Conservation (phyloP, 2,329 filamentous ascomycete species). For the Fusarium agapanthi region DNA sequence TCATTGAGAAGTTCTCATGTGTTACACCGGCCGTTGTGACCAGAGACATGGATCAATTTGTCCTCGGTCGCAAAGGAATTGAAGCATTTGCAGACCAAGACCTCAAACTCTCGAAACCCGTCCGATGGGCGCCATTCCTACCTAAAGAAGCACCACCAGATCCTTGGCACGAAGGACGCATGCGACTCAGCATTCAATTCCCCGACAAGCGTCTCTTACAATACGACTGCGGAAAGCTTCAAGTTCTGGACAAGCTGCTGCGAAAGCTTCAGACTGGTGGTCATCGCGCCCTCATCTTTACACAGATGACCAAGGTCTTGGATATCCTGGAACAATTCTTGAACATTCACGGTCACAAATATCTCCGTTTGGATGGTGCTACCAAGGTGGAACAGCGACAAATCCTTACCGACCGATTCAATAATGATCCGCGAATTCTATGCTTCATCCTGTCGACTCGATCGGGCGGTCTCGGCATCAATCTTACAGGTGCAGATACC, state of each 20-base stretch:
- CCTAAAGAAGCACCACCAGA: slow-evolving; percentile 69
- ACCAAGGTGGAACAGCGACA: slow-evolving; percentile 97
- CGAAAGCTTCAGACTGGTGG: slow-evolving; percentile 88
- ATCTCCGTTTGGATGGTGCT: slow-evolving; percentile 93
- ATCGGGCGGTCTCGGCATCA: slow-evolving; percentile 94
- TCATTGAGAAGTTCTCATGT: slow-evolving; percentile 88
- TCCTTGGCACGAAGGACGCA: slow-evolving; percentile 92
- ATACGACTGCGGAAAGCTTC: slow-evolving; percentile 97
- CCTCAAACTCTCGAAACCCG: slow-evolving; percentile 65
- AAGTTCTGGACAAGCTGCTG: slow-evolving; percentile 85
- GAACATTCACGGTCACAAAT: slow-evolving; percentile 97
- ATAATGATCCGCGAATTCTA: slow-evolving; percentile 89
- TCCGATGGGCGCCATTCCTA: slow-evolving; percentile 64
- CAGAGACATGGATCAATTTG: slow-evolving; percentile 74
- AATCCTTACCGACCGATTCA: slow-evolving; percentile 95
- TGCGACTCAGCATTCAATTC: slow-evolving; percentile 94
- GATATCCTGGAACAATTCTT: slow-evolving; percentile 98
- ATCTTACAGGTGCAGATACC: slow-evolving; percentile 93
- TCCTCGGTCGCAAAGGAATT: slow-evolving; percentile 69
- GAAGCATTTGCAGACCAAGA: slow-evolving; percentile 65
- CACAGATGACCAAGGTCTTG: slow-evolving; percentile 98
- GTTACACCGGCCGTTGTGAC: slow-evolving; percentile 90
- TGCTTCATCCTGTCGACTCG: slow-evolving; percentile 96
- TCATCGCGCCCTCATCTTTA: slow-evolving; percentile 96
- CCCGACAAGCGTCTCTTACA: slow-evolving; percentile 96